phyloP scores from a whole-genome alignment of 352 stramenopile genomes.

The Globisporangium parvum region DNA sequence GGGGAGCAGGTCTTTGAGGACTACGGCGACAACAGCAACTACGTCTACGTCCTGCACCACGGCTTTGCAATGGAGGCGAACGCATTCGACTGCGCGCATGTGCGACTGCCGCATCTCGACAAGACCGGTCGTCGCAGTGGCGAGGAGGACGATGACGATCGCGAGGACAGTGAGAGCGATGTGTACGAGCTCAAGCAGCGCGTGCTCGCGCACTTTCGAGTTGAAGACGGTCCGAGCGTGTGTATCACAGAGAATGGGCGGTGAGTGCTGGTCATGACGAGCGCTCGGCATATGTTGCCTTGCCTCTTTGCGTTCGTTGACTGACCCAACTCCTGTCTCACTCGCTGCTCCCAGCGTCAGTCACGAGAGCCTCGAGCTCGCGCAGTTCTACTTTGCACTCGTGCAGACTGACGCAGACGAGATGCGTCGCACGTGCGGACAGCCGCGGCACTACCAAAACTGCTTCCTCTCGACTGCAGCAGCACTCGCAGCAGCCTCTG shows the following conservation, averaged over 20 bases:
- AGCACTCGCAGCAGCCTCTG: not conserved
- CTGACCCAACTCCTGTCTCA: not conserved
- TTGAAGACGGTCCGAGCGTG: slow-evolving; percentile 23
- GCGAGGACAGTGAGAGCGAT: not conserved
- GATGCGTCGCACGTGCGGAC: slow-evolving; percentile 16
- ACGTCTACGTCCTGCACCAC: slow-evolving; percentile 84
- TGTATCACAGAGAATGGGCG: slow-evolving; percentile 31
- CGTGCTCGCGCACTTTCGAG: slow-evolving; percentile 20
- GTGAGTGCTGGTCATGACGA: slow-evolving; percentile 6
- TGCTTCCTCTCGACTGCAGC: slow-evolving; percentile 26
- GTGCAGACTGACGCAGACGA: slow-evolving; percentile 15
- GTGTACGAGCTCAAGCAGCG: slow-evolving; percentile 19
- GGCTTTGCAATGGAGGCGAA: slow-evolving; percentile 88
- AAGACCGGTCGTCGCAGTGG: not conserved
- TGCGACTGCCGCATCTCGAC: slow-evolving; percentile 26
- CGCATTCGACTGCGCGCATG: slow-evolving; percentile 81
- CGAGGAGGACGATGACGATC: not conserved
- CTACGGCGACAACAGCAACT: slow-evolving; percentile 94
- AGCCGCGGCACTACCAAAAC: slow-evolving; percentile 15
- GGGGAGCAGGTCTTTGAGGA: slow-evolving; percentile 88
- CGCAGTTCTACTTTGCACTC: slow-evolving; percentile 27
- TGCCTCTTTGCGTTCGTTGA: not conserved
- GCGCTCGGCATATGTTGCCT: not conserved
- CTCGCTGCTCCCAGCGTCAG: slow-evolving; percentile 8
- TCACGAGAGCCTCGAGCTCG: slow-evolving; percentile 15